These are phyloP conservation scores for Magnaporthiopsis poae DNA, from an alignment of 2,329 filamentous ascomycete species.

Conservation along the genomic window DNA sequence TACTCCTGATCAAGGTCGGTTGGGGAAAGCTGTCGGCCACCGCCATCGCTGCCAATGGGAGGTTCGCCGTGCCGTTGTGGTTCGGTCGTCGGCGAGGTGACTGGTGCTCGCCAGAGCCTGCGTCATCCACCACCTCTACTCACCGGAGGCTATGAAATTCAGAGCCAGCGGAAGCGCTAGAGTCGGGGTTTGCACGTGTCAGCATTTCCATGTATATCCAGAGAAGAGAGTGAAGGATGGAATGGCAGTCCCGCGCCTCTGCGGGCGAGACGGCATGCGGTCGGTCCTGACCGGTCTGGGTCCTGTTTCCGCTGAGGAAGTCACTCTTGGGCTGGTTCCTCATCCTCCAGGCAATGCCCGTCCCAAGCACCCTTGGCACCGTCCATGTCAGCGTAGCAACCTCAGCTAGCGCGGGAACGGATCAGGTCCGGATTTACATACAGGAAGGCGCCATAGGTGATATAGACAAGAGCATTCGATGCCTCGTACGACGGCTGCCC, in stretches of 20 bases:
- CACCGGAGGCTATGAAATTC: slow-evolving; percentile 87
- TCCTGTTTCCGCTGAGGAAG: slow-evolving; percentile 67
- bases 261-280: background rate
- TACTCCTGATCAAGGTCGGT: background rate
- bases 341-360: slow-evolving; percentile 46
- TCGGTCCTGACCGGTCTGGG: slow-evolving; percentile 63
- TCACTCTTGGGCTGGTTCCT: slow-evolving; percentile 57
- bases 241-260: background rate
- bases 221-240: background rate
- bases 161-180: slow-evolving; percentile 69
- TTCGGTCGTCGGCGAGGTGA: background rate
- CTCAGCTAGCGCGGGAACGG: background rate
- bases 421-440: slow-evolving; percentile 26
- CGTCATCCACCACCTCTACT: slow-evolving; percentile 41
- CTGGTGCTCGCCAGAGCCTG: background rate
- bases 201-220: background rate
- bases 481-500: slow-evolving; percentile 64
- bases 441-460: slow-evolving; percentile 71
- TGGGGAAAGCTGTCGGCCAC: background rate
- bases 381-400: background rate
- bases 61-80: background rate
- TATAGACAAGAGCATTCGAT: slow-evolving; percentile 75
- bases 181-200: background rate
- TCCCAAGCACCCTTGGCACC: slow-evolving; percentile 51
- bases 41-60: background rate